phyloP scores from a whole-genome alignment of 768 basidiomycete genomes.

The Hydnum rufescens region DNA sequence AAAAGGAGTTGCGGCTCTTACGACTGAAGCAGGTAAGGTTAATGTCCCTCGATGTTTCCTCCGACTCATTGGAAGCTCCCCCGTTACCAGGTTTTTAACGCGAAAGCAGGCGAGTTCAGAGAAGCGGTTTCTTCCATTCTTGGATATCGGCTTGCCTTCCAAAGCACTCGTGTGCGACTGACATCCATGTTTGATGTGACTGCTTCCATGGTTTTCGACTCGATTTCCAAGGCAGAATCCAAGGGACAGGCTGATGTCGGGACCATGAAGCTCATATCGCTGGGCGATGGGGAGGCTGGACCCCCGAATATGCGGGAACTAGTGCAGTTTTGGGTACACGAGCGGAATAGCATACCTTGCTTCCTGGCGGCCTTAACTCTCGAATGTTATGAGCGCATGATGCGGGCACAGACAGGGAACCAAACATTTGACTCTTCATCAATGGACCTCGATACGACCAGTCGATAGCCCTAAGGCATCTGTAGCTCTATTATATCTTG shows the following conservation, averaged over 20 bases:
- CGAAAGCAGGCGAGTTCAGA: constrained; percentile 78
- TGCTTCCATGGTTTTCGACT: constrained; percentile 62
- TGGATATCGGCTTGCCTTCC: constrained; percentile 80
- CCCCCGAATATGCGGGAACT: constrained; percentile 2
- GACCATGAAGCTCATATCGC: constrained; percentile 10
- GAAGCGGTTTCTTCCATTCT: constrained; percentile 79
- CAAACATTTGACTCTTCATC: not conserved
- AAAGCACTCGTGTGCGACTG: constrained; percentile 74
- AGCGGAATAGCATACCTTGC: constrained; percentile 9
- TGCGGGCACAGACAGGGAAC: not conserved
- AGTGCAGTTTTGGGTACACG: constrained; percentile 6
- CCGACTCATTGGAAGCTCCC: not conserved
- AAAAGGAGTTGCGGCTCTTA: constrained; percentile 66
- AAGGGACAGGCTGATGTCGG: constrained; percentile 2
- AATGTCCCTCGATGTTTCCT: not conserved
- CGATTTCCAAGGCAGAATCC: not conserved
- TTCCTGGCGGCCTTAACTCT: constrained; percentile 9
- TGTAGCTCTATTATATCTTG: no score
- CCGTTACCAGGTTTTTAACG: constrained; percentile 43
- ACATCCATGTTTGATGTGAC: constrained; percentile 79
- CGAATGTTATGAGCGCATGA: constrained; percentile 6
- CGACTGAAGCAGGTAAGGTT: constrained; percentile 53
- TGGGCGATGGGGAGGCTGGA: constrained; percentile 2
- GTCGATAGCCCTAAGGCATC: no score
- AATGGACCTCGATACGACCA: not conserved